Conservation (phyloP, 495 filamentous ascomycete species). For the Trichoderma parareesei region DNA sequence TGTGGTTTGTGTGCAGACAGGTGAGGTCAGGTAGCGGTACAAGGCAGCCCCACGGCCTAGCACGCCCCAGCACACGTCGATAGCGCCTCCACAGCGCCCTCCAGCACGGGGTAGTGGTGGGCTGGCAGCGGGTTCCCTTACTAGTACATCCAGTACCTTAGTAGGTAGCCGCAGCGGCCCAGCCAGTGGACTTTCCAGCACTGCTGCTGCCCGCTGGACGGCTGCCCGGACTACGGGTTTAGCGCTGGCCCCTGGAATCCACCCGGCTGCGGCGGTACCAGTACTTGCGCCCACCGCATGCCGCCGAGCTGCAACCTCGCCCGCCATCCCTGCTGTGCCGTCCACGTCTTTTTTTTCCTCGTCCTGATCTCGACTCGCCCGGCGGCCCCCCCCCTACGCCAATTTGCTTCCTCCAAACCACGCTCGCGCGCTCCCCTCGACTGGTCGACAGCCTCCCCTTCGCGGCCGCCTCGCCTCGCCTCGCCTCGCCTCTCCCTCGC, state of each 20-base stretch:
- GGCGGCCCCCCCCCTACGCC: conserved; percentile 1
- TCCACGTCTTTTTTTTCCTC: not conserved
- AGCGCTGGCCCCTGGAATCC: not conserved
- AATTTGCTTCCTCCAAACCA: not conserved
- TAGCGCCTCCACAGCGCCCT: no score
- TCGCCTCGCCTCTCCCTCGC: not conserved
- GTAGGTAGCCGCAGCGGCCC: no score
- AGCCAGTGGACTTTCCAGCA: no score
- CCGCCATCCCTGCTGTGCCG: not conserved
- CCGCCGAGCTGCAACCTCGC: not conserved
- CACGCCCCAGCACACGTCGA: no score
- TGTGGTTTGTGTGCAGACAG: not conserved
- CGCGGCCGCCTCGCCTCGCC: not conserved
- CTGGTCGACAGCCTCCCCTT: not conserved
- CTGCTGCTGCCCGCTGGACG: not conserved
- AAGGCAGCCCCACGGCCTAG: no score
- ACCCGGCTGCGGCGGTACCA: not conserved
- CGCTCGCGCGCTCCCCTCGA: not conserved
- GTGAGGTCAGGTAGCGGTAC: no score
- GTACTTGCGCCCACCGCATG: no score
- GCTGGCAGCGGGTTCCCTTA: no score
- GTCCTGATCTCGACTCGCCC: not conserved
- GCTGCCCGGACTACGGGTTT: no score
- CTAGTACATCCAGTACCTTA: no score
- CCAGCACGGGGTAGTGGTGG: no score